A percentile compares a stretch with the other conserved stretches of the same genome.
Conservation (phyloP, 306 rosid genomes). For the Quillaja saponaria region DNA sequence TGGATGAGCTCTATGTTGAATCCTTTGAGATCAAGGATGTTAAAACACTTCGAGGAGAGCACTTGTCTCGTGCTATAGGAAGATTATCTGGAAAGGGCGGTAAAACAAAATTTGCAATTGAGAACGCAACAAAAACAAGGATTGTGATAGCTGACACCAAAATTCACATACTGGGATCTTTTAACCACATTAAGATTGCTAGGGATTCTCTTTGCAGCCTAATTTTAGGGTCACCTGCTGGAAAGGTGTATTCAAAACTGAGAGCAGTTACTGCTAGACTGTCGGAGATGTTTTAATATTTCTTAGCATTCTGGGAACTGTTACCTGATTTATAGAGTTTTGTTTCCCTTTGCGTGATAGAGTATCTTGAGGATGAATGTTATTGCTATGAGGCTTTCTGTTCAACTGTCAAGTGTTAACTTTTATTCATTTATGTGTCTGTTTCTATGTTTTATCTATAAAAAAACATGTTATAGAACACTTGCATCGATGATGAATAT, state of each 20-base stretch:
- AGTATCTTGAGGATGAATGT: background rate
- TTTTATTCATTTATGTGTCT: too few relatives aligned
- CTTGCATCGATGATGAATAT: too few relatives aligned
- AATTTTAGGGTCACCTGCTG: conserved; percentile 86
- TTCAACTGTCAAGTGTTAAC: too few relatives aligned
- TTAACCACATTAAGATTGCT: conserved; percentile 75
- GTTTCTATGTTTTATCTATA: too few relatives aligned
- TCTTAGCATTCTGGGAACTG: background rate
- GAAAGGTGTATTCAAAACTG: conserved; percentile 75
- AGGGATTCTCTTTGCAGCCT: conserved; percentile 86
- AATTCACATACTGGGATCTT: conserved; percentile 85
- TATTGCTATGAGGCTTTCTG: too few relatives aligned
- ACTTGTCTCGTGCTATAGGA: conserved; percentile 88
- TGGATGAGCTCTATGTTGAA: conserved; percentile 84
- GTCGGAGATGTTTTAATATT: conserved; percentile 72
- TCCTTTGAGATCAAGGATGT: conserved; percentile 93
- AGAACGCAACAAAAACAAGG: conserved; percentile 82
- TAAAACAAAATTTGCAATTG: conserved; percentile 81
- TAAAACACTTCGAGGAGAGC: conserved; percentile 77
- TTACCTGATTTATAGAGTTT: background rate
- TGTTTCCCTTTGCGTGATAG: background rate
- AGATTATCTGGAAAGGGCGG: conserved; percentile 88
- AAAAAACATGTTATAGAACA: too few relatives aligned
- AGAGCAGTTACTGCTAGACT: conserved; percentile 75
- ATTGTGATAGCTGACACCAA: conserved; percentile 83